phyloP scores from a whole-genome alignment of 441 rosid species.

The Manihot esculenta region DNA sequence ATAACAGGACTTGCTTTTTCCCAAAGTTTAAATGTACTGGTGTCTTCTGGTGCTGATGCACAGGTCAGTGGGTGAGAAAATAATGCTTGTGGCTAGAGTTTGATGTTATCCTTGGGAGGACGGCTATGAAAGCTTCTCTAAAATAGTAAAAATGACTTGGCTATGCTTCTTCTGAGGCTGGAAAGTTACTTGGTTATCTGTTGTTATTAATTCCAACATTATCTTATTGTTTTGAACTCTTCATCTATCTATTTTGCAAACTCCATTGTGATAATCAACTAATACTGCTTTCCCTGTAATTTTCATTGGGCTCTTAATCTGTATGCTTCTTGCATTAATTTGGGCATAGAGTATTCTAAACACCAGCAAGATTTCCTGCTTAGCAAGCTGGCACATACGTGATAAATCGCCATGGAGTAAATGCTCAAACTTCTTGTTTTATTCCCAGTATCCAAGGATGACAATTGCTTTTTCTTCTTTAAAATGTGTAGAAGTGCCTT shows the following conservation, averaged over 20 bases:
- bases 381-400: neutral
- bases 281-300: neutral
- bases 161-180: too few species aligned
- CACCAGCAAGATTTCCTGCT: neutral
- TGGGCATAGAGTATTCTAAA: neutral
- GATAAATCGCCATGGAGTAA: conserved; percentile 6
- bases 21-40: conserved; percentile 50
- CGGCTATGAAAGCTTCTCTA: neutral
- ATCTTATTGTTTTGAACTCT: too few species aligned
- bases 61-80: conserved; percentile 43
- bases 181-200: neutral
- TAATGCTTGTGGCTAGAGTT: neutral
- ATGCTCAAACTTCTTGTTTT: neutral
- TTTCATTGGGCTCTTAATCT: neutral
- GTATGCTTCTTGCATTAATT: neutral
- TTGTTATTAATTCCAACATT: too few species aligned
- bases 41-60: conserved; percentile 84
- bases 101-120: neutral
- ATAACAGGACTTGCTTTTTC: conserved; percentile 84
- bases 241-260: neutral
- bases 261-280: neutral
- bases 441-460: neutral
- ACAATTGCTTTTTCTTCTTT: neutral
- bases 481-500: neutral
- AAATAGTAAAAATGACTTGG: neutral